These are phyloP conservation scores for Calocera viscosa DNA, from an alignment of 768 basidiomycete genomes.

Conservation along the genomic window DNA sequence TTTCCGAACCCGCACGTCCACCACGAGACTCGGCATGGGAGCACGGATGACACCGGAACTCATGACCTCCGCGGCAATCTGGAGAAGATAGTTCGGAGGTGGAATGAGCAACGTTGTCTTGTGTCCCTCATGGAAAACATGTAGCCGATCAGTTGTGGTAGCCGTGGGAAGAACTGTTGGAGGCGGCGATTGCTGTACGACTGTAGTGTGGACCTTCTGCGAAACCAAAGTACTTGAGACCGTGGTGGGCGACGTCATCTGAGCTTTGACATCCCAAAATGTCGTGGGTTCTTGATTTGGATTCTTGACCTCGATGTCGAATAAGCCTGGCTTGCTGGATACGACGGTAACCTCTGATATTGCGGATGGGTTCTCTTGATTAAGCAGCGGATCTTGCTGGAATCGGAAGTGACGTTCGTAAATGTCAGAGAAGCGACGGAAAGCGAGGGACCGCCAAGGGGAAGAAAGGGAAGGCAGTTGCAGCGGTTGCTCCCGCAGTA, in stretches of 20 bases:
- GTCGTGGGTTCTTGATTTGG: constrained; percentile 21
- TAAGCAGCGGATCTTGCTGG: constrained; percentile 38
- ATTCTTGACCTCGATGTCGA: constrained; percentile 41
- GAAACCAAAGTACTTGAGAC: constrained; percentile 44
- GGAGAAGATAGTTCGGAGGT: constrained; percentile 56
- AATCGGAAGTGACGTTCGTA: constrained; percentile 51
- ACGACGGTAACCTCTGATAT: constrained; percentile 32
- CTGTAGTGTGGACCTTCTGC: constrained; percentile 44
- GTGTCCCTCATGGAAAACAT: constrained; percentile 48
- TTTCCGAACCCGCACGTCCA: constrained; percentile 66
- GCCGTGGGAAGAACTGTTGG: constrained; percentile 39
- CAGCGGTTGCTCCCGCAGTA: constrained; percentile 44
- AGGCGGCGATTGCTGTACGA: constrained; percentile 50
- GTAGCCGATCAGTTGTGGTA: constrained; percentile 57
- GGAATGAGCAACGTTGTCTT: constrained; percentile 58
- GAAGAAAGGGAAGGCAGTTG: constrained; percentile 27
- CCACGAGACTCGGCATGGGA: constrained; percentile 89
- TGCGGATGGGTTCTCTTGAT: constrained; percentile 24
- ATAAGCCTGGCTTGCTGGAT: constrained; percentile 34
- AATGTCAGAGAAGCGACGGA: constrained; percentile 63
- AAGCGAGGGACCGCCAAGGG: constrained; percentile 59
- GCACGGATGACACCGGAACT: constrained; percentile 54
- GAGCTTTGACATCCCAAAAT: constrained; percentile 19
- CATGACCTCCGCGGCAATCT: constrained; percentile 48
- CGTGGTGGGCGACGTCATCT: constrained; percentile 35